phyloP scores from a whole-genome alignment of 2,329 filamentous ascomycete species.

The Simplicillium aogashimaense region DNA sequence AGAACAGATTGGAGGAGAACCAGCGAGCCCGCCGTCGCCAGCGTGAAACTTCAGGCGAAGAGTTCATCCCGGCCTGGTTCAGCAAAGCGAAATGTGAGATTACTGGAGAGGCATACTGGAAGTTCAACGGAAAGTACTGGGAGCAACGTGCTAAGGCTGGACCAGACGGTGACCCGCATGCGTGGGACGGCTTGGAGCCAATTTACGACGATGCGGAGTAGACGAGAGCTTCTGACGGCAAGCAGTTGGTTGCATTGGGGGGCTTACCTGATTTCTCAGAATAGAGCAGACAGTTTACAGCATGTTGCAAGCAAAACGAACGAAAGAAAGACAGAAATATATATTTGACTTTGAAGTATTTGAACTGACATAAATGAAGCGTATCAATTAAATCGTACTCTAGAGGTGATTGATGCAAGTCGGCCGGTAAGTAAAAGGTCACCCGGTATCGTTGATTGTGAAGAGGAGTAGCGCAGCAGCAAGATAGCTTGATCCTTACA shows the following conservation, averaged over 20 bases:
- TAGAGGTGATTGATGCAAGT: no score
- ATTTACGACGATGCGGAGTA: conserved; percentile 44
- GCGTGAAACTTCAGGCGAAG: conserved; percentile 68
- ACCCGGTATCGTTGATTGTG: no score
- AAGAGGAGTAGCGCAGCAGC: no score
- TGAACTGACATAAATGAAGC: no score
- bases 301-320: not conserved
- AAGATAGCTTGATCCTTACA: not conserved
- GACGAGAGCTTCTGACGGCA: conserved; percentile 4
- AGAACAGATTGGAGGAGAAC: conserved; percentile 87
- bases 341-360: not conserved
- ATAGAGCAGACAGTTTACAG: no score
- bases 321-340: not conserved
- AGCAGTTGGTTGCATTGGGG: conserved; percentile 2
- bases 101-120: conserved; percentile 86
- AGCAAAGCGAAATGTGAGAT: conserved; percentile 58
- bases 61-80: conserved; percentile 85
- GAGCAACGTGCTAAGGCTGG: conserved; percentile 57
- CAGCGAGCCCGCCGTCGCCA: conserved; percentile 67
- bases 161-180: conserved; percentile 40
- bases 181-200: conserved; percentile 67
- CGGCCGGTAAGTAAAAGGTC: no score
- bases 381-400: no score
- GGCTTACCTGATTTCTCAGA: no score
- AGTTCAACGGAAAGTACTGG: conserved; percentile 87